Conservation (phyloP, 768 basidiomycete genomes). For the Gymnopilus dilepis region DNA sequence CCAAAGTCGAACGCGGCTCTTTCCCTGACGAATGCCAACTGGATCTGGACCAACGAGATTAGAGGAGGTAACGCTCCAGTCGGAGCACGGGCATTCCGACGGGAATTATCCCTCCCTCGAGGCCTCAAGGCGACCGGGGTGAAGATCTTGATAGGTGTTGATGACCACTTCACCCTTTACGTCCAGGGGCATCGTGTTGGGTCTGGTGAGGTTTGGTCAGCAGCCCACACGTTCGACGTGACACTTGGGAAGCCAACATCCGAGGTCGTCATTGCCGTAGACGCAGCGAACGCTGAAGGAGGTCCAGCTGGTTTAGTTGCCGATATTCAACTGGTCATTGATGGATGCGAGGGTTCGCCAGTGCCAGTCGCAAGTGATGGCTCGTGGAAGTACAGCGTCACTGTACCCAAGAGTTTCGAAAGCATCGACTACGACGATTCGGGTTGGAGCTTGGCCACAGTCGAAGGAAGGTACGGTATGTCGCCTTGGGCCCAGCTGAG, state of each 20-base stretch:
- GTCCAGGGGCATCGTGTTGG: not conserved
- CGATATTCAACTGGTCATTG: not conserved
- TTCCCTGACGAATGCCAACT: not conserved
- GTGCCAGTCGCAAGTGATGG: not conserved
- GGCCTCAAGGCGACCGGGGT: not conserved
- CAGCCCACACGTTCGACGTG: not conserved
- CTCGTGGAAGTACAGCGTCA: conserved; percentile 1
- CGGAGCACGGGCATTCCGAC: not conserved
- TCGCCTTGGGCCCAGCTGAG: not conserved
- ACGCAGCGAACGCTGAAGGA: conserved; percentile 1
- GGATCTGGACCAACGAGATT: conserved; percentile 6
- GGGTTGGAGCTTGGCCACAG: not conserved
- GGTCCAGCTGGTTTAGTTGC: conserved; percentile 3
- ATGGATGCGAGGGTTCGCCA: not conserved
- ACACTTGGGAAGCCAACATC: not conserved
- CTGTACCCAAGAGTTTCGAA: not conserved
- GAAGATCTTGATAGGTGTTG: not conserved
- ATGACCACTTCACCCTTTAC: conserved; percentile 4
- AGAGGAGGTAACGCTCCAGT: not conserved
- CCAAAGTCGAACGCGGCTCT: not conserved
- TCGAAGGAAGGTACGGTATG: conserved; percentile 2
- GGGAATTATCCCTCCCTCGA: not conserved
- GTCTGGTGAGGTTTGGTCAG: not conserved
- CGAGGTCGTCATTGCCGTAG: conserved; percentile 1
- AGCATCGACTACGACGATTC: not conserved